Conservation (phyloP, 2,329 filamentous ascomycete genomes). For the Sordariomycetes sp. region DNA sequence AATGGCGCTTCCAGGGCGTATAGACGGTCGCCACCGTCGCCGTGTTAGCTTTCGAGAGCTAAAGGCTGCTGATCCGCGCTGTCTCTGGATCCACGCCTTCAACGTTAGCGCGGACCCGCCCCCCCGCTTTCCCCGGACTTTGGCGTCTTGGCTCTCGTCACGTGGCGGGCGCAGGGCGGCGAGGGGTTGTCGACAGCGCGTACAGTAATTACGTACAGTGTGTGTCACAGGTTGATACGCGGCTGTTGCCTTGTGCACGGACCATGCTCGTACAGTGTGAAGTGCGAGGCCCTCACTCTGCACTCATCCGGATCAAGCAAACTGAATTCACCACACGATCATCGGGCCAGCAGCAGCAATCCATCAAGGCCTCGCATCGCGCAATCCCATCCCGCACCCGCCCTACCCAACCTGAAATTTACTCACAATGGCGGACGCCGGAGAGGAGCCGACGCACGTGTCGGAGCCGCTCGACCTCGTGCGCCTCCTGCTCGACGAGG, state of each 20-base stretch:
- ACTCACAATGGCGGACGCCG: conserved; percentile 65
- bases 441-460: conserved; percentile 58
- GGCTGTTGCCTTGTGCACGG: not conserved
- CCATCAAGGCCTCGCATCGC: not conserved
- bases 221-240: not conserved
- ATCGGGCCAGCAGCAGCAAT: not conserved
- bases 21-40: no score
- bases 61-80: not conserved
- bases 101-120: not conserved
- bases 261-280: not conserved
- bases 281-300: not conserved
- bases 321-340: not conserved
- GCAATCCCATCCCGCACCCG: not conserved
- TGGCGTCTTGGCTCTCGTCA: not conserved
- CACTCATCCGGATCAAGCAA: not conserved
- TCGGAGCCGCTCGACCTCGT: conserved; percentile 94
- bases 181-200: not conserved
- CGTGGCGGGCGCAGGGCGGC: not conserved
- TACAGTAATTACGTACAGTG: not conserved
- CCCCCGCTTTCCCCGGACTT: not conserved
- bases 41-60: not conserved
- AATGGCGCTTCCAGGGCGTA: no score
- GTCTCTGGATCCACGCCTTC: not conserved
- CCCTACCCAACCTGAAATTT: not conserved
- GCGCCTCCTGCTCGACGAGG: conserved; percentile 84